Conservation (phyloP, 768 basidiomycete genomes). For the Royoungia palumana region DNA sequence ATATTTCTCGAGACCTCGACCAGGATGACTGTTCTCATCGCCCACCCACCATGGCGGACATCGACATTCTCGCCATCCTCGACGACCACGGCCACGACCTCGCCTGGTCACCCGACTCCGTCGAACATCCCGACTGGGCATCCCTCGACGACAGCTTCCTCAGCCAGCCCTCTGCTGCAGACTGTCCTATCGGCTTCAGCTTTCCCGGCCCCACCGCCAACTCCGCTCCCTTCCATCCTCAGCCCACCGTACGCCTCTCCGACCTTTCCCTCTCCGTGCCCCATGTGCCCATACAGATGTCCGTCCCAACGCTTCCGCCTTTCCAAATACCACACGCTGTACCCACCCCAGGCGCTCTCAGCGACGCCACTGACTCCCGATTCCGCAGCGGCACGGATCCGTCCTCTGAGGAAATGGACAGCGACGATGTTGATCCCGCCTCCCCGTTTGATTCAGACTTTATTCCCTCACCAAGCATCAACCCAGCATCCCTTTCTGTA, state of each 20-base stretch:
- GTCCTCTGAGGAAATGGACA: constrained; percentile 18
- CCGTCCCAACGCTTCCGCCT: neutral
- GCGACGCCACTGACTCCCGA: neutral
- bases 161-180: too few relatives aligned
- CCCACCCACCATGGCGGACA: constrained; percentile 17
- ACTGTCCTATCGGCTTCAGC: neutral
- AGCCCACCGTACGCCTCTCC: constrained; percentile 22
- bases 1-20: neutral
- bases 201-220: neutral
- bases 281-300: neutral
- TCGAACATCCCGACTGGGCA: constrained; percentile 3
- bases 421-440: constrained; percentile 14
- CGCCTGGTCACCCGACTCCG: constrained; percentile 5
- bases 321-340: constrained; percentile 4
- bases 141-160: neutral
- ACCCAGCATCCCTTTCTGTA: constrained; percentile 11
- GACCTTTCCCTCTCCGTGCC: constrained; percentile 13
- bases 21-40: constrained; percentile 11
- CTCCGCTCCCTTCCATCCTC: neutral
- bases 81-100: constrained; percentile 4
- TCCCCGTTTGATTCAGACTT: constrained; percentile 26
- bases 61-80: constrained; percentile 21
- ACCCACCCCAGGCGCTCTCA: neutral
- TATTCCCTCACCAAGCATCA: constrained; percentile 10
- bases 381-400: neutral